Percentiles rank a stretch among this genome's conserved stretches.
Evolutionary conservation across 805 yeast species (phyloP).

Genomic region (Saturnispora kantuleensis): DNA sequence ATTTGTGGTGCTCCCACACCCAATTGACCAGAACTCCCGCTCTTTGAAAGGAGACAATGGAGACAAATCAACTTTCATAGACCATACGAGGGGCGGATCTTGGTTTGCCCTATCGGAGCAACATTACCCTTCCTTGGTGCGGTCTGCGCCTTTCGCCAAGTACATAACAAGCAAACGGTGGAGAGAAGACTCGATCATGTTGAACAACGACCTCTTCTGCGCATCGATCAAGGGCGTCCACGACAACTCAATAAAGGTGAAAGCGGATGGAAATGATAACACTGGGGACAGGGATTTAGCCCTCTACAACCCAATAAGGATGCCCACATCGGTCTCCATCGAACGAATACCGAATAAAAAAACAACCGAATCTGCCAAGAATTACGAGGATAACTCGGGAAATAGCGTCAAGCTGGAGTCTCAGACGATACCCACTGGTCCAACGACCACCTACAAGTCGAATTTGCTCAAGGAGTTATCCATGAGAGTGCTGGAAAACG

Average conservation of each 20-base stretch:
- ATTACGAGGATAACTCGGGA: constrained; percentile 5
- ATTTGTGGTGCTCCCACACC: constrained; percentile 60
- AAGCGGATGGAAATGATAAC: not conserved
- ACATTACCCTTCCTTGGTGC: constrained; percentile 72
- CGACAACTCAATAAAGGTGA: constrained; percentile 18
- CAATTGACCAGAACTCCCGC: constrained; percentile 29
- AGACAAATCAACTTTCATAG: constrained; percentile 48
- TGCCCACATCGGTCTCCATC: constrained; percentile 17
- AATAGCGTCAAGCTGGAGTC: too few relatives aligned
- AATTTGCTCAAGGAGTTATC: constrained; percentile 19
- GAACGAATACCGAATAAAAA: constrained; percentile 10
- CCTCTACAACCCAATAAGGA: constrained; percentile 16
- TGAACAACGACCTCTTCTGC: constrained; percentile 30
- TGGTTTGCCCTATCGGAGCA: constrained; percentile 83
- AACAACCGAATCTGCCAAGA: constrained; percentile 6
- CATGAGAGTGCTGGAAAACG: constrained; percentile 35
- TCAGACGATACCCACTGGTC: not conserved
- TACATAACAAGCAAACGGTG: constrained; percentile 42
- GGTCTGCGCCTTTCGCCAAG: constrained; percentile 65
- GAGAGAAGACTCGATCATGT: constrained; percentile 31
- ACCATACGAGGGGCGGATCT: constrained; percentile 48
- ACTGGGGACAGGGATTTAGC: constrained; percentile 10
- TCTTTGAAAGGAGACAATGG: constrained; percentile 1
- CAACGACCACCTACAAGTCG: constrained; percentile 14
- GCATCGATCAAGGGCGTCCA: constrained; percentile 45